Conservation (phyloP, 169 alveolate genomes). For the Fabrea salina region DNA sequence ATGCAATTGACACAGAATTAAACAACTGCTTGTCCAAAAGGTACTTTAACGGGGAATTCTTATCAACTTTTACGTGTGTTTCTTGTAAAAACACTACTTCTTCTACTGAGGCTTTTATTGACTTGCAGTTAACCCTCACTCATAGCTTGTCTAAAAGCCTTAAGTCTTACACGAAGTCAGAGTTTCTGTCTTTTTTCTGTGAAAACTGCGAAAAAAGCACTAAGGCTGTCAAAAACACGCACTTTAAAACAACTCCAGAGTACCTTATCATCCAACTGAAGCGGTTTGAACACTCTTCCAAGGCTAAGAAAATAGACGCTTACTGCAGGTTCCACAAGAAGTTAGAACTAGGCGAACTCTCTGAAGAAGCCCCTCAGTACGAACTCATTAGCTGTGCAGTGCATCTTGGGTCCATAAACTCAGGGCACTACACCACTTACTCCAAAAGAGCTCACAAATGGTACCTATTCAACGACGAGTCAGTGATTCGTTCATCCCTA, state of each 20-base stretch:
- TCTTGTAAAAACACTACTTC: not conserved
- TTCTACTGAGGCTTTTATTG: not conserved
- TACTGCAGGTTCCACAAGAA: not conserved
- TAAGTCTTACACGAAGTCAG: not conserved
- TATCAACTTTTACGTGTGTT: not conserved
- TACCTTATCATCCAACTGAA: not conserved
- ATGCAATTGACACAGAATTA: not conserved
- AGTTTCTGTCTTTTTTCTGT: not conserved
- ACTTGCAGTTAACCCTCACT: not conserved
- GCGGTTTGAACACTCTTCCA: not conserved
- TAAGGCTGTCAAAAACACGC: not conserved
- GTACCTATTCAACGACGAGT: constrained; percentile 20
- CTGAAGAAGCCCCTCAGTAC: not conserved
- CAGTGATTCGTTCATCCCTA: not conserved
- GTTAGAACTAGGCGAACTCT: not conserved
- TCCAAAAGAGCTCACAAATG: not conserved
- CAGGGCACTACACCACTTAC: constrained; percentile 34
- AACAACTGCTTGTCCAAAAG: not conserved
- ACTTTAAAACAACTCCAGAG: not conserved
- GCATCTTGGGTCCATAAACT: constrained; percentile 18
- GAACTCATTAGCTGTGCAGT: constrained; percentile 24
- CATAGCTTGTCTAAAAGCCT: not conserved
- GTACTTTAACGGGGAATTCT: not conserved
- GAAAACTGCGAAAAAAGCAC: not conserved
- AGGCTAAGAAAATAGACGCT: not conserved